Evolutionary conservation across 78 protist genomes (phyloP).

Genomic region (Cavenderia fasciculata): DNA sequence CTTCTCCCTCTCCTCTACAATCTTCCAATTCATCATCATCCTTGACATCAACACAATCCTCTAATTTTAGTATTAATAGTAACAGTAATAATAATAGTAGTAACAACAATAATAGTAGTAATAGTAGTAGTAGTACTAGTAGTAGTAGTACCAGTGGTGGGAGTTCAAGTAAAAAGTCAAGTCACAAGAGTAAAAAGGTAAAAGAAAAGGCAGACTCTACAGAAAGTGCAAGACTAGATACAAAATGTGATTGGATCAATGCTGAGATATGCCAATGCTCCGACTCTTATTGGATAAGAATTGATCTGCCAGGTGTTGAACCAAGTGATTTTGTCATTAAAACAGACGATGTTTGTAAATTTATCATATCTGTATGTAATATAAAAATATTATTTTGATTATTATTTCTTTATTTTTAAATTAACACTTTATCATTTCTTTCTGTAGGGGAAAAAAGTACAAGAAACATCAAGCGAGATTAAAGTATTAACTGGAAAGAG

Average conservation of each 20-base stretch:
- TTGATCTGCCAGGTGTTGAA: slow-evolving; percentile 49
- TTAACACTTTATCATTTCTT: background rate
- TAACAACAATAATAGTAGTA: background rate
- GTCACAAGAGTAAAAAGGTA: background rate
- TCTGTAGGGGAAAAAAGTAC: background rate
- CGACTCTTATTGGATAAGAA: slow-evolving; percentile 25
- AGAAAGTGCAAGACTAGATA: background rate
- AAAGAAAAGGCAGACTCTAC: background rate
- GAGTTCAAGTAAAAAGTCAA: background rate
- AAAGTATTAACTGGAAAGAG: slow-evolving; percentile 6
- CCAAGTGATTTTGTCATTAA: slow-evolving; percentile 5
- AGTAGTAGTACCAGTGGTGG: background rate
- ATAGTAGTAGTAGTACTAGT: background rate
- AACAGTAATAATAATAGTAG: background rate
- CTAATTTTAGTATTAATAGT: background rate
- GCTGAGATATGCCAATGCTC: slow-evolving; percentile 10
- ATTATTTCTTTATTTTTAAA: too few relatives aligned
- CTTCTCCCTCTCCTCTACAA: background rate
- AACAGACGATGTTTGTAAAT: slow-evolving; percentile 57
- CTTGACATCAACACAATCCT: background rate
- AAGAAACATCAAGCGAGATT: background rate
- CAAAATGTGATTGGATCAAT: slow-evolving; percentile 23
- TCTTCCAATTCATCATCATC: background rate
- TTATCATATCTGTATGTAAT: slow-evolving; percentile 12
- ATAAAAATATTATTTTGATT: too few relatives aligned